A percentile compares a stretch with the other conserved stretches of the same genome.
These are phyloP conservation scores for Colletotrichum liriopes DNA, from an alignment of 2,329 filamentous ascomycete species.

Conservation along the genomic window DNA sequence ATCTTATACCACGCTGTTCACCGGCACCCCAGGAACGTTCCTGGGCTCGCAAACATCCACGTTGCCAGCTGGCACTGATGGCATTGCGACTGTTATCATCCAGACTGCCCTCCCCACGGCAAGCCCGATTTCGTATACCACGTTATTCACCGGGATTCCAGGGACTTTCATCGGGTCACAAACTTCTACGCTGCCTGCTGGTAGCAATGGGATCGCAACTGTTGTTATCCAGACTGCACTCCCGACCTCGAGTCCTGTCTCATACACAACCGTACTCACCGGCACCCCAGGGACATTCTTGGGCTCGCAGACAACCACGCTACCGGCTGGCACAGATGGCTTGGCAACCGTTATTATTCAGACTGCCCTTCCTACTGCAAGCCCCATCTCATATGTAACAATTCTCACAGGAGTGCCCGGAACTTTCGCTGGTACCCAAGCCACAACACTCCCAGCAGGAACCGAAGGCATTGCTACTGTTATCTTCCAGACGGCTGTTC, in stretches of 20 bases:
- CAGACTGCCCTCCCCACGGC: not conserved
- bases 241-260: not conserved
- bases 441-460: conserved; percentile 21
- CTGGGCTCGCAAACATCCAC: no score
- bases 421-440: not conserved
- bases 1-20: no score
- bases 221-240: not conserved
- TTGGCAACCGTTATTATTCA: conserved; percentile 1
- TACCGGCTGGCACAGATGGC: not conserved
- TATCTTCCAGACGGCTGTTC: conserved; percentile 17
- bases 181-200: not conserved
- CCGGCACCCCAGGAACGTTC: no score
- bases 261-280: not conserved
- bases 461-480: conserved; percentile 10
- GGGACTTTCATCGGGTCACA: not conserved
- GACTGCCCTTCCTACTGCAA: conserved; percentile 13
- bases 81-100: not conserved
- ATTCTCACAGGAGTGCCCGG: conserved; percentile 20
- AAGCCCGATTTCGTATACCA: not conserved
- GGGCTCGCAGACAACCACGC: not conserved
- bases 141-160: not conserved
- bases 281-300: not conserved
- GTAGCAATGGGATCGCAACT: not conserved
- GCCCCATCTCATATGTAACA: not conserved
- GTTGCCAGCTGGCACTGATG: no score